Evolutionary conservation across 495 filamentous ascomycete species (phyloP).

Genomic region (Aspergillus incahuasiensis): DNA sequence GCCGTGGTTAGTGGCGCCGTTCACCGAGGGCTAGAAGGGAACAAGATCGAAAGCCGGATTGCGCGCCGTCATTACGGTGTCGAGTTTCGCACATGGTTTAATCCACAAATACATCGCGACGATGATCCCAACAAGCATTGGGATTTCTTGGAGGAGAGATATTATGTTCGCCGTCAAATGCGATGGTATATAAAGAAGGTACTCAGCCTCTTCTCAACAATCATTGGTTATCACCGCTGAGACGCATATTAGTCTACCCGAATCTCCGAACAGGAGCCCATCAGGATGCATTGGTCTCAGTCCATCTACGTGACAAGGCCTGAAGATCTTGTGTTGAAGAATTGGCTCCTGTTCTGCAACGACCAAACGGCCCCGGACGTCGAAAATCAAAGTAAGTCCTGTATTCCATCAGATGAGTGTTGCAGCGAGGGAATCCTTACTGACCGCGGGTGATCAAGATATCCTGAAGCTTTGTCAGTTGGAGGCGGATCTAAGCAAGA

Average conservation of each 20-base stretch:
- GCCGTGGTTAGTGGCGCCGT: conserved; percentile 44
- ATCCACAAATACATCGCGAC: conserved; percentile 20
- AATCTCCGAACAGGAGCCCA: neutral
- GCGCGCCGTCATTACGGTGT: conserved; percentile 50
- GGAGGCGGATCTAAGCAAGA: conserved; percentile 19
- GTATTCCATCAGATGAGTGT: no score
- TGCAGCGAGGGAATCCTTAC: no score
- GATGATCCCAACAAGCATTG: neutral
- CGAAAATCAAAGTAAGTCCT: no score
- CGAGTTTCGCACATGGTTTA: conserved; percentile 20
- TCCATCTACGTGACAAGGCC: neutral
- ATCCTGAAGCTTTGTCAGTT: conserved; percentile 16
- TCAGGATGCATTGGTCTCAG: conserved; percentile 4
- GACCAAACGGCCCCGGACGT: conserved; percentile 4
- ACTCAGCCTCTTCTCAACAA: no score
- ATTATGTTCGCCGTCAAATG: conserved; percentile 14
- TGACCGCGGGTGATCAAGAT: no score
- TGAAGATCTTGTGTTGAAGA: neutral
- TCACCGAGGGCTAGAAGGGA: conserved; percentile 34
- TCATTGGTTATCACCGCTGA: no score
- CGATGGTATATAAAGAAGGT: conserved; percentile 36
- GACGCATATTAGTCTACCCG: no score
- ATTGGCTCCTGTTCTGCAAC: conserved; percentile 8
- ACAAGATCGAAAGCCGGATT: conserved; percentile 43
- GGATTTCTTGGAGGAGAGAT: conserved; percentile 21